phyloP scores from a whole-genome alignment of 2,329 filamentous ascomycete species.

The Truncatella angustata region DNA sequence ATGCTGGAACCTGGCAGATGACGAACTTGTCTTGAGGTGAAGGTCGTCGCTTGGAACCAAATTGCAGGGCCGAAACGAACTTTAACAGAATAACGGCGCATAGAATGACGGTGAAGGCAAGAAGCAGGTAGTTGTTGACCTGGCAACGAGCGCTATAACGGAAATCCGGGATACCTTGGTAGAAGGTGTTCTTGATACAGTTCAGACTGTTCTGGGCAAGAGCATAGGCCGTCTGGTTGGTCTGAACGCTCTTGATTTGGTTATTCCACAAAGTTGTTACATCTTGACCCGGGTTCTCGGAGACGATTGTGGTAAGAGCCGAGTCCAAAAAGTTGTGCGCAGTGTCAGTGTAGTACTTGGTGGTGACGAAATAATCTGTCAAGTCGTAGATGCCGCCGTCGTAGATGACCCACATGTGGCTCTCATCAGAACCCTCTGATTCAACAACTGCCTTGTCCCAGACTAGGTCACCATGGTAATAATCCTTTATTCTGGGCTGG shows the following conservation, averaged over 20 bases:
- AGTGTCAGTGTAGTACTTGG: slow-evolving; percentile 54
- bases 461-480: slow-evolving; percentile 84
- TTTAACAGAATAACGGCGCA: slow-evolving; percentile 79
- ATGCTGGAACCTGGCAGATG: slow-evolving; percentile 96
- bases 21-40: slow-evolving; percentile 96
- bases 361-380: slow-evolving; percentile 85
- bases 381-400: slow-evolving; percentile 80
- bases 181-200: slow-evolving; percentile 83
- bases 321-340: slow-evolving; percentile 64
- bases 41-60: slow-evolving; percentile 87
- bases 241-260: slow-evolving; percentile 44
- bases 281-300: slow-evolving; percentile 75
- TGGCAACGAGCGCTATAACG: slow-evolving; percentile 72
- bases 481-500: slow-evolving; percentile 76
- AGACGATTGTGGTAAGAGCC: slow-evolving; percentile 65
- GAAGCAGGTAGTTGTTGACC: slow-evolving; percentile 86
- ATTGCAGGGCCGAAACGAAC: slow-evolving; percentile 89
- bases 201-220: slow-evolving; percentile 65
- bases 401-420: slow-evolving; percentile 78
- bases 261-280: slow-evolving; percentile 65
- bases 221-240: slow-evolving; percentile 49
- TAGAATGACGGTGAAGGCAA: slow-evolving; percentile 83
- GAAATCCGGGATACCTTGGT: slow-evolving; percentile 82
- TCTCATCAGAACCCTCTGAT: slow-evolving; percentile 62
- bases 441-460: slow-evolving; percentile 60